Base-by-base conservation (phyloP, 2,329 filamentous ascomycete genomes). In the Didymosphaeria variabile region DNA sequence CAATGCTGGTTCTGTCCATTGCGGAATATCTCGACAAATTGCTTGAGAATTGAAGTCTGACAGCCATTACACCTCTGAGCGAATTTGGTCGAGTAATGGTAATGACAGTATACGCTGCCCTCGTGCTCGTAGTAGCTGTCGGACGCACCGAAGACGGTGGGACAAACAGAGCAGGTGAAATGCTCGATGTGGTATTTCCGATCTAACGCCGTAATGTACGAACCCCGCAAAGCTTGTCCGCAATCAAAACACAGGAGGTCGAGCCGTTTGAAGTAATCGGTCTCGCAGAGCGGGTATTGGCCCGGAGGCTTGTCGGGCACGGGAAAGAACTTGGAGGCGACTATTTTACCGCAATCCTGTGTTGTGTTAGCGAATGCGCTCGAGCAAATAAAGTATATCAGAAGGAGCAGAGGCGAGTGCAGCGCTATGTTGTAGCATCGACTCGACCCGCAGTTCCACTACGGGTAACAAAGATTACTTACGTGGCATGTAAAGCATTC, bases 71-170 rank as follows among this genome's bases (percentile, higher is more conserved):
- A 99, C 58, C 93, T 87, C 76, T 98, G 94, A 38, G 95, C 95
- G 76, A 97, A 98, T 74, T 93, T 93, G 17, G 95, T 99, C 13
- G 94, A 98, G 79, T 99, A 99, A 79, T 99, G 95, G 77, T 96
- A 99, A 78, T 99, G 95, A 79, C 95, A 99, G 79, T 97, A 99
- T 29, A 99, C 95, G 71, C 92, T 91, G 66, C 93, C 91, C 72
- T 97, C 94, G 74, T 99, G 95, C 79, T 99, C 95, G 80, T 99
- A 99, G 79, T 99, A 99, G 77, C 94, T 97, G 82, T 99, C 95
- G 73, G 97, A 93, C 7, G 95, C 95, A 55, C 95, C 95, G 76
- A 99, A 99, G n/a, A 98, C 91, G 1, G 95, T 98, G 5, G 94
- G 91, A 76, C 95, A 99, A 34, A 97, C 89, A 12, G 94, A 98